Evolutionary conservation across 257 asterid genomes (phyloP), one percentile per base, ranked within the genome.

Genomic region (Eustoma russellianum): DNA sequence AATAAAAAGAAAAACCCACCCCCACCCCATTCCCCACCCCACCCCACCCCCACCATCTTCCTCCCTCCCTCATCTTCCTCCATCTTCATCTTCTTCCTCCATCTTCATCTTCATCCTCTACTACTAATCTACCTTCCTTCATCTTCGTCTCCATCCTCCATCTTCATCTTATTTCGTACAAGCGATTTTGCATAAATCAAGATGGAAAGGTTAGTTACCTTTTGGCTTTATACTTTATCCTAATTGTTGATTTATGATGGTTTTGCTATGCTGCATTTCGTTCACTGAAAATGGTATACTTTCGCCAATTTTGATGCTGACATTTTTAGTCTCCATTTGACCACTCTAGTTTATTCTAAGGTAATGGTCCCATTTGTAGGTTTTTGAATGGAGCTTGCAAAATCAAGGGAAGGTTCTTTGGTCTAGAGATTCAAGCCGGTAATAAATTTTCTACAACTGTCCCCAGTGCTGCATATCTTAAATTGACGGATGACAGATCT

Each of bases 311-410:
- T 46, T 33, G 40, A 52, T 43, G 9, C 17, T 9, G 44, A n/a
- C 24, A 34, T 52, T 11, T 7, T 33, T 24, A n/a, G 34, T 48
- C 6, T n/a, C n/a, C 12, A 38, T 38, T 38, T 38, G 43, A 5
- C 35, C 45, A 33, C 45, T 41, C 13, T 13, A 10, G 41, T 38
- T 67, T 74, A 68, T 60, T 62, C 75, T 66, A 71, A 79, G 45
- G 47, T 44, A 47, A 53, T 54, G 28, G 30, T 50, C 57, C 66
- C 60, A 59, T 18, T 61, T 17, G 57, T 93, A 91, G 98, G 79
- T 91, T 77, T 75, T 80, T 34, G 95, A 91, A 72, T 91, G 98
- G 98, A 87, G 96, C 69, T 77, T 91, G 83, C 98, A 91, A 60
- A 91, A 82, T 77, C 98, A 91, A 84, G 98, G 96, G 33, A 74